These are phyloP conservation scores for Cercospora beticola DNA, from an alignment of 2,329 filamentous ascomycete species.

Conservation along the genomic window DNA sequence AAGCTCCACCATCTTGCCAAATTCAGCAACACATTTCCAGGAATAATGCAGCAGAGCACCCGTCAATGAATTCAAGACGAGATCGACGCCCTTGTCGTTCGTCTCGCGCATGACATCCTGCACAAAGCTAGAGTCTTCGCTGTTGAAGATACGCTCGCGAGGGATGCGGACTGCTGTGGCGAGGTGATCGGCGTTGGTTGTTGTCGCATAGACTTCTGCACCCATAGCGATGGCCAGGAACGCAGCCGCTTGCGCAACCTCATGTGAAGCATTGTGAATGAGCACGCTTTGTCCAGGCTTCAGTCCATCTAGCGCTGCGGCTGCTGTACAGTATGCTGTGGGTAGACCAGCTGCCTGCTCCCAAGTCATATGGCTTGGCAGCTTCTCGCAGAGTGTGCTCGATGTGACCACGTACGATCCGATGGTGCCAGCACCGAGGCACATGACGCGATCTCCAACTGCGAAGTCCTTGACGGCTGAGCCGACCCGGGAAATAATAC, in stretches of 20 bases:
- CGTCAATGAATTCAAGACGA: background rate
- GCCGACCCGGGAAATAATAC: background rate
- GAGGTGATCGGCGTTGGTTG: slow-evolving; percentile 30
- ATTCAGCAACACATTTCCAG: background rate
- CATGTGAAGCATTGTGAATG: background rate
- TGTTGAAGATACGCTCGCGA: slow-evolving; percentile 35
- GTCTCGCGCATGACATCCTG: background rate
- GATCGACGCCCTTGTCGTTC: background rate
- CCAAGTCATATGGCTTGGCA: background rate
- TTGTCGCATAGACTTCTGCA: slow-evolving; percentile 32
- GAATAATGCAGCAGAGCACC: background rate
- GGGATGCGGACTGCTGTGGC: slow-evolving; percentile 28
- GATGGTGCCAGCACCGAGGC: background rate
- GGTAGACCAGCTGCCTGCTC: background rate
- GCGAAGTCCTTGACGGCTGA: background rate
- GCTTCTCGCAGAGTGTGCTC: background rate
- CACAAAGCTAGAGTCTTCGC: slow-evolving; percentile 20
- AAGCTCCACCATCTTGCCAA: background rate
- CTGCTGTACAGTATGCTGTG: background rate
- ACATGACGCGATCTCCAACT: background rate
- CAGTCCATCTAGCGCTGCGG: background rate
- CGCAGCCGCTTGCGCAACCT: background rate
- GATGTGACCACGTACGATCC: background rate
- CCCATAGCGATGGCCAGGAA: slow-evolving; percentile 15
- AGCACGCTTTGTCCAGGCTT: background rate